Base-by-base conservation (phyloP, 495 filamentous ascomycete genomes). In the Cenococcum geophilum region DNA sequence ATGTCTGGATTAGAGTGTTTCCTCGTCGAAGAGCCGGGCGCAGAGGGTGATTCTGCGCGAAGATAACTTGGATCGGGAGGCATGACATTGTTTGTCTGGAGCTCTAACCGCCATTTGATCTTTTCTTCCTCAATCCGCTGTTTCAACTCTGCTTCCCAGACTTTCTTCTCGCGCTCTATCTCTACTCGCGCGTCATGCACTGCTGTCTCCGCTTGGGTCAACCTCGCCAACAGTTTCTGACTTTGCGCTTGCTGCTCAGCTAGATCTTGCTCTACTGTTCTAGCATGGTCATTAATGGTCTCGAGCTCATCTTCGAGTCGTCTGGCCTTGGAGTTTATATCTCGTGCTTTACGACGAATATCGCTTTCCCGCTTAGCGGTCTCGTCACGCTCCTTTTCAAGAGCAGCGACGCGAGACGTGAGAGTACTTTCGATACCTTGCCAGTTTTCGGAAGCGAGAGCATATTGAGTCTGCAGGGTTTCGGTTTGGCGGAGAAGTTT, bases 401-500 rank as follows among this genome's bases (percentile, higher is more conserved):
- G 76, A 57, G 76, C 84, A 1, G 83, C 78, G 27, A 95, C 78
- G 49, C 91, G 80, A 21, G 86, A 80, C 37, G 89, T 79, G 49
- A 97, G 74, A 0, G 88, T 91, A 12, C 88, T 82, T 66, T 99
- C 92, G 50, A 97, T 88, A 0, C 91, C 89, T 61, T 97, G 91
- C 95, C 95, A 99, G 71, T 97, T 99, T 67, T 95, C 91, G 62
- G 89, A 92, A 1, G 95, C 93, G 54, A 91, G 83, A 0, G 90
- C 86, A 73, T 99, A 95, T 73, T 99, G 95, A 4, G 88, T 92
- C 74, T 97, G 95, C 53, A 99, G 75, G 1, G 89, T 97, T 78
- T 99, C 95, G 32, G 97, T 85, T 74, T 97, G 95, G 48, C 95
- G 84, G 21, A 97, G 77, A 22, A 99, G 78, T 71, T 97, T 96